Evolutionary conservation across 306 rosid genomes (phyloP), one percentile per base, ranked within the genome.

Genomic region (Luffa aegyptiaca): DNA sequence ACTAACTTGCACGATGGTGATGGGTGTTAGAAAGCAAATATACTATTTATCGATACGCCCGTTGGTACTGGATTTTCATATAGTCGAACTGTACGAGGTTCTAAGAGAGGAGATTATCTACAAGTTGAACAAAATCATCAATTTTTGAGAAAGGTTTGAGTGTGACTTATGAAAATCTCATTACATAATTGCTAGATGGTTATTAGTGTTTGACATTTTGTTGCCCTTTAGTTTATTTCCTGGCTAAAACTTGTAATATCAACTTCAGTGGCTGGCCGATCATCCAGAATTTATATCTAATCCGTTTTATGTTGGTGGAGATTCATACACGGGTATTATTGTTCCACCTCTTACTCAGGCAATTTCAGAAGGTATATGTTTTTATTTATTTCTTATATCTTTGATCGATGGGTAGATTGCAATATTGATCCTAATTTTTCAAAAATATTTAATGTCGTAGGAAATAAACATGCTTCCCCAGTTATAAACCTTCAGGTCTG

Each of bases 31-130:
- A 84, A 71, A 64, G 84, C 88, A 9, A 90, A 76, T 82, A 82
- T 91, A 45, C 81, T 91, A 63, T 93, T 91, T 71, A 44, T 90
- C 70, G 95, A 89, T 83, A 83, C 86, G 74, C 98, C 98, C 0
- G 91, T 80, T 17, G 87, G 68, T 1, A 88, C 95, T 3, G 98
- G 97, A 71, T 93, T 93, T 83, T 84, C 97, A 5, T 93, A 93
- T 80, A 62, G 85, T 7, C 81, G 2, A 81, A 80, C 83, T 63
- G 51, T 76, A 1, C 18, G 1, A 9, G 86, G 83, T 61, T n/a
- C 63, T 70, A 51, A 69, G 52, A 46, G 82, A 17, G 82, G 93
- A 3, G 95, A 91, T 71, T 77, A 78, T 63, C 49, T 10, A 31
- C 78, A 84, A 68, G 86, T 83, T 69, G 80, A 85, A 31, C 90